Conservation (phyloP, 495 filamentous ascomycete genomes). For the Penicillium cataractarum region DNA sequence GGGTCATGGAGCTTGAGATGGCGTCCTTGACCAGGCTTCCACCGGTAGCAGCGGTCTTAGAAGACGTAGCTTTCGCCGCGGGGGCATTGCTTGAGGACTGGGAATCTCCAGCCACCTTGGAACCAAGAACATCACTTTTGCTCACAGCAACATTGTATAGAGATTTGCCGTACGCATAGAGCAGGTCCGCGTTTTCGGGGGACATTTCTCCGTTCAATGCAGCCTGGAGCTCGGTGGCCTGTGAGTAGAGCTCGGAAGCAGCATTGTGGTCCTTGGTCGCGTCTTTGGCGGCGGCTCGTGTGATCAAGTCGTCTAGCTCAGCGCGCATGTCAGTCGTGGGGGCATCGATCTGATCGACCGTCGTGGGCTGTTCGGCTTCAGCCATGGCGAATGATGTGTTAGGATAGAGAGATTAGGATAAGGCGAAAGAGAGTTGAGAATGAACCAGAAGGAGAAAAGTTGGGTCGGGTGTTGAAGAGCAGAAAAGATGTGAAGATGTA, state of each 20-base stretch:
- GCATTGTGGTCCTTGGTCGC: constrained; percentile 82
- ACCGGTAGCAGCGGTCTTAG: constrained; percentile 19
- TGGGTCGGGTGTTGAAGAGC: constrained; percentile 2
- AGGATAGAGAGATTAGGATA: not conserved
- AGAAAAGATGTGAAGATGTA: not conserved
- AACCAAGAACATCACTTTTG: constrained; percentile 92
- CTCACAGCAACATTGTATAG: constrained; percentile 90
- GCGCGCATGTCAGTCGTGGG: constrained; percentile 26
- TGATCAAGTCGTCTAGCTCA: constrained; percentile 52
- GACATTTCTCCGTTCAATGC: constrained; percentile 90
- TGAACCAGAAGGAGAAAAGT: not conserved
- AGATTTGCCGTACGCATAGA: constrained; percentile 90
- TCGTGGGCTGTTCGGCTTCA: constrained; percentile 20
- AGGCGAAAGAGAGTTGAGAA: not conserved
- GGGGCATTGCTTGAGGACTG: constrained; percentile 43
- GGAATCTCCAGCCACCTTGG: constrained; percentile 66
- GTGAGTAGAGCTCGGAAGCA: constrained; percentile 83
- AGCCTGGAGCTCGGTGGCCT: constrained; percentile 87
- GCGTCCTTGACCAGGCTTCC: constrained; percentile 33
- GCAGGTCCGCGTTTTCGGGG: constrained; percentile 84
- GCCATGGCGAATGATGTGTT: constrained; percentile 23
- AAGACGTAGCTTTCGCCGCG: constrained; percentile 18
- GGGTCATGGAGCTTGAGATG: constrained; percentile 6
- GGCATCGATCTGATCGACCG: not conserved
- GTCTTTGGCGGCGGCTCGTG: constrained; percentile 69